Base-by-base conservation (phyloP, 2,329 filamentous ascomycete species). In the Botryotinia narcissicola region DNA sequence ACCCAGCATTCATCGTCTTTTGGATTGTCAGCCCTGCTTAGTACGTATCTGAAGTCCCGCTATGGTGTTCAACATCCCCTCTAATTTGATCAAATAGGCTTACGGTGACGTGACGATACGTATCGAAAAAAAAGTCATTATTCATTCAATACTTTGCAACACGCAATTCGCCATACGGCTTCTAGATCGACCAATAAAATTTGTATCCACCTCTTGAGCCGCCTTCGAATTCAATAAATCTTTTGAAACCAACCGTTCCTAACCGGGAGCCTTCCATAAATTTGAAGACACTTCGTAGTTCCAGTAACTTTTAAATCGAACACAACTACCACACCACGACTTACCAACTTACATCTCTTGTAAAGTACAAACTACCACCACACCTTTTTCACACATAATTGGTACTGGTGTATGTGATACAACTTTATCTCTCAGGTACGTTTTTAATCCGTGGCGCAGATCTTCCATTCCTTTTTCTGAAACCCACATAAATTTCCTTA, bases 401-500 rank as follows among this genome's bases (percentile, higher is more conserved):
- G 57, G 29, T 25, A 35, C 32, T 35, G 46, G 64, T 40, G 16
- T 32, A 42, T 54, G 66, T 68, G 37, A 29, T 68, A 57, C 64
- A 54, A 32, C 40, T 29, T 37, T 22, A 40, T 67, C 46, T 42
- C 10, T 57, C 64, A 57, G 46, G 64, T 68, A 68, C 64, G 64
- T n/a, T 68, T 68, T 68, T 7, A n/a, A 32, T 57, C 35, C 66
- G 54, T 68, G 48, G 48, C 32, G 48, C n/a, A 57, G 70, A 66
- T 71, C 59, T 51, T 67, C 37, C 46, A 72, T 57, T 67, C 60
- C 70, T 57, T 71, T 20, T 51, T 63, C 22, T 51, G 25, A 51
- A 51, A 51, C 42, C 70, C 32, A 64, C 70, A 51, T 64, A 46
- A 46, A 42, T 57, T 60, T 69, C 71, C 71, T 72, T 72, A 72